Base-by-base conservation (phyloP, 2,329 filamentous ascomycete genomes). In the Epichloe scottii region DNA sequence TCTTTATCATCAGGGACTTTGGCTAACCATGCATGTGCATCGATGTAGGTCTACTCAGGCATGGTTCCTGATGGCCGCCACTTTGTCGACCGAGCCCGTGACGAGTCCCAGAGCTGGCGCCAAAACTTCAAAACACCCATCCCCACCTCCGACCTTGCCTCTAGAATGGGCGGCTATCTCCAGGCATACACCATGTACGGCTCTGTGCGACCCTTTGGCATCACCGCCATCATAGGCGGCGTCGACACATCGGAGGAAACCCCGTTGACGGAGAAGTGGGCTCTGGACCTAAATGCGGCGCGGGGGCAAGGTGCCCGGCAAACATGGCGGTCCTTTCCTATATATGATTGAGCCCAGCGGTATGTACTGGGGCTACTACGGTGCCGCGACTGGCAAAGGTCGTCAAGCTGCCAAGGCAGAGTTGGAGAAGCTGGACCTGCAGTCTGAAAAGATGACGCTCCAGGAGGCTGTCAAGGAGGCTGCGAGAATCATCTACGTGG, bases 261-360 rank as follows among this genome's bases (percentile, higher is more conserved):
- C 84, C 84, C 47, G 89, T 97, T 44, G 91, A 96, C 66, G 91
- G 89, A 56, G 84, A 95, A 70, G 91, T 96, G 37, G 91, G 91
- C 56, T 77, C 71, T 39, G 91, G 91, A 21, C 91, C 91, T 46
- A 73, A 73, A 42, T 78, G 79, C 52, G 91, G 91, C 53, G 82
- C 88, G 23, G 91, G 56, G 91, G 91, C 63, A 95, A 93, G 73
- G 78, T 83, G 42, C 71, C 67, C 30, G 81, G 81, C 62, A 83
- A 82, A 63, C 82, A 89, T 66, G 93, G 93, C 60, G 93, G 91
- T 1, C 93, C 93, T 21, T 90, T 84, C 56, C 80, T 98, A 55
- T 98, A 96, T 78, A 98, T 98, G 93, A 91, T 98, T 60, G 93
- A 98, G 75, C 93, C 93, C 41, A 95, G 89, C 63, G 93, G 93